Evolutionary conservation across 2,329 filamentous ascomycete genomes (phyloP), one percentile per base, ranked within the genome.

Genomic region (Hypoxylon sp.): DNA sequence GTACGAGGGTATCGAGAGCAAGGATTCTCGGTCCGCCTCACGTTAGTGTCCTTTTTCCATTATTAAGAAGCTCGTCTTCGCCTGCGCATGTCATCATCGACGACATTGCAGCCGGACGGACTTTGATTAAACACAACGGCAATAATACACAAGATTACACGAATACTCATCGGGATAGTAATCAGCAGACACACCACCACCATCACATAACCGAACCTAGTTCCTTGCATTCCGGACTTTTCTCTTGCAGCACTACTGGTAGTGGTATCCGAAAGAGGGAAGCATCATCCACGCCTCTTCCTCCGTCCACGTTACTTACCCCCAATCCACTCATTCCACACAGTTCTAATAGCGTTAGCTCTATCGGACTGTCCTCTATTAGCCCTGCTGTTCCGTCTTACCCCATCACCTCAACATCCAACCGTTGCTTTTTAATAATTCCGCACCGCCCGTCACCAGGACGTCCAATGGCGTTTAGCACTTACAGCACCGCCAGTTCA

Each of bases 401-500:
- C 69, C 69, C 69, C 66, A 66, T 62, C 71, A 62, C 35, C 69
- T 59, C 70, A 70, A 64, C 70, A 67, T 64, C 66, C 54, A 63
- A 66, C 65, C 59, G 59, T 71, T 72, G 70, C 52, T 71, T 73
- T 60, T 67, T 71, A 59, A 65, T 70, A 55, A 55, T 67, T 47
- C 63, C 75, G 64, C 74, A 64, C 69, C 73, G 68, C 59, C 69
- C 69, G 58, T 68, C 70, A 63, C 70, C 72, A 48, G 62, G 59
- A 63, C 75, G 73, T 71, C 79, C 80, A 77, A 84, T 84, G 82
- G 82, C 82, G 78, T 82, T 81, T 79, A 79, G 81, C 70, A 79
- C 82, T 68, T 81, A 81, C 78, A 86, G 81, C 73, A 81, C 82
- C 74, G 80, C 81, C 74, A 83, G 80, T 74, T 82, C 82, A 77